Percentiles rank a stretch among this genome's conserved stretches.
Evolutionary conservation across 2,329 filamentous ascomycete species (phyloP).

Genomic region (Penicillium fuscoglaucum): DNA sequence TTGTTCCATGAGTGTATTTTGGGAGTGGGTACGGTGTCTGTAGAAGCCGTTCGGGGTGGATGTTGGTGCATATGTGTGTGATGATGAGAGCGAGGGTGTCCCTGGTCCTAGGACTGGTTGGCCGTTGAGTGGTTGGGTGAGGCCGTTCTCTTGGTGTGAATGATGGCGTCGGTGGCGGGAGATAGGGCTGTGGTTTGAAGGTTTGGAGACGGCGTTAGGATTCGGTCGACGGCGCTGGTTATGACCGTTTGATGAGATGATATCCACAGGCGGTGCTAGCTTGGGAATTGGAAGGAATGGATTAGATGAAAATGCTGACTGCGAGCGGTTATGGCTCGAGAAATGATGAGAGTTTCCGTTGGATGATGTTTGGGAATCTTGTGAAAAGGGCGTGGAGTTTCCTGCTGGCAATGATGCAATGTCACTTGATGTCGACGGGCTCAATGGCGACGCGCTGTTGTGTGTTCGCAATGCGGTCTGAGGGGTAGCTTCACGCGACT

Average conservation of each 20-base stretch:
- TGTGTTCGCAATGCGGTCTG: conserved; percentile 17
- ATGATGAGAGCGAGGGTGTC: conserved; percentile 35
- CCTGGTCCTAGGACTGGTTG: conserved; percentile 29
- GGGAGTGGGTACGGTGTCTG: conserved; percentile 40
- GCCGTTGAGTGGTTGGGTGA: conserved; percentile 21
- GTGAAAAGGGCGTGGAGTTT: conserved; percentile 15
- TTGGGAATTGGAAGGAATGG: conserved; percentile 29
- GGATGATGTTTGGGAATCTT: conserved; percentile 10
- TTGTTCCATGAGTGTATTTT: conserved; percentile 50
- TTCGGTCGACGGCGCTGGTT: conserved; percentile 40
- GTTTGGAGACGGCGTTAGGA: conserved; percentile 33
- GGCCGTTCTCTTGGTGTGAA: conserved; percentile 34
- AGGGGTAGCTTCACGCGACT: conserved; percentile 59
- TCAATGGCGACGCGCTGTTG: conserved; percentile 14
- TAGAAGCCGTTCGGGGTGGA: conserved; percentile 26
- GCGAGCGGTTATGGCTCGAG: conserved; percentile 16
- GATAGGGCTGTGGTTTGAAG: conserved; percentile 22
- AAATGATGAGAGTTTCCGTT: conserved; percentile 14
- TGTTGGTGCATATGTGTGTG: conserved; percentile 16
- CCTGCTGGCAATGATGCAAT: conserved; percentile 42
- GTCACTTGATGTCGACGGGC: conserved; percentile 69
- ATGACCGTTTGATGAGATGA: conserved; percentile 36
- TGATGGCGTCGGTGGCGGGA: conserved; percentile 34
- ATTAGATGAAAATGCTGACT: conserved; percentile 22
- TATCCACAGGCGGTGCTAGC: conserved; percentile 48